A percentile compares a stretch with the other conserved stretches of the same genome.
These are phyloP conservation scores for Diaporthe nobilis DNA, from an alignment of 2,329 filamentous ascomycete genomes.

Conservation along the genomic window DNA sequence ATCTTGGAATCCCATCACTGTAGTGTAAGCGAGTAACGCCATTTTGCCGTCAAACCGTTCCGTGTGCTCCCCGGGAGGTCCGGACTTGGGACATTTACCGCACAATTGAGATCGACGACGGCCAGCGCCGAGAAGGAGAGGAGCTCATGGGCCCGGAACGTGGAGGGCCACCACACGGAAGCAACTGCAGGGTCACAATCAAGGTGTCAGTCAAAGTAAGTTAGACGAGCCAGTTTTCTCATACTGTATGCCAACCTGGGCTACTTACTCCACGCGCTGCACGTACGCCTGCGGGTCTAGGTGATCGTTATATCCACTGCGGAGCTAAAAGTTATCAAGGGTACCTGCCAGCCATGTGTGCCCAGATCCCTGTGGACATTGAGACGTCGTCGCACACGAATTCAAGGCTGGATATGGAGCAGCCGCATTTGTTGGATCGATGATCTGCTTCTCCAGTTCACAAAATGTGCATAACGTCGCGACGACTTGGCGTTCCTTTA, in stretches of 20 bases:
- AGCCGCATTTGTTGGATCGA: not conserved
- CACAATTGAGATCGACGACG: constrained; percentile 36
- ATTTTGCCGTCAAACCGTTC: not conserved
- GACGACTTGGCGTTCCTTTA: constrained; percentile 2
- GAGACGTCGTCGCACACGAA: constrained; percentile 14
- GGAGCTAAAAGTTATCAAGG: constrained; percentile 23
- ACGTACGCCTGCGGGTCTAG: constrained; percentile 13
- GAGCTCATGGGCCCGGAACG: not conserved
- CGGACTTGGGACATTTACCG: not conserved
- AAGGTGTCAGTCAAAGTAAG: not conserved
- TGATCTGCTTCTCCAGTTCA: constrained; percentile 9
- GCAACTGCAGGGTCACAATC: not conserved
- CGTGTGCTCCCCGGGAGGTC: not conserved
- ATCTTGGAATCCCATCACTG: not conserved
- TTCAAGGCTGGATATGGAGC: constrained; percentile 12
- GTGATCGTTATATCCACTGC: constrained; percentile 34
- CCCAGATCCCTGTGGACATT: constrained; percentile 22
- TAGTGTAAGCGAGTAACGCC: not conserved
- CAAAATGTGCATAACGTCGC: constrained; percentile 5
- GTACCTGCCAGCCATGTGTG: constrained; percentile 27
- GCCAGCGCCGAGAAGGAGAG: constrained; percentile 9
- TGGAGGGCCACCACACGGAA: not conserved
- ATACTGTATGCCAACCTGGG: not conserved
- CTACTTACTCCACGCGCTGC: constrained; percentile 9
- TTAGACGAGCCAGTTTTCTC: not conserved